These are phyloP conservation scores for Diutina sp. DNA, from an alignment of 1,139 yeast genomes.

Conservation along the genomic window DNA sequence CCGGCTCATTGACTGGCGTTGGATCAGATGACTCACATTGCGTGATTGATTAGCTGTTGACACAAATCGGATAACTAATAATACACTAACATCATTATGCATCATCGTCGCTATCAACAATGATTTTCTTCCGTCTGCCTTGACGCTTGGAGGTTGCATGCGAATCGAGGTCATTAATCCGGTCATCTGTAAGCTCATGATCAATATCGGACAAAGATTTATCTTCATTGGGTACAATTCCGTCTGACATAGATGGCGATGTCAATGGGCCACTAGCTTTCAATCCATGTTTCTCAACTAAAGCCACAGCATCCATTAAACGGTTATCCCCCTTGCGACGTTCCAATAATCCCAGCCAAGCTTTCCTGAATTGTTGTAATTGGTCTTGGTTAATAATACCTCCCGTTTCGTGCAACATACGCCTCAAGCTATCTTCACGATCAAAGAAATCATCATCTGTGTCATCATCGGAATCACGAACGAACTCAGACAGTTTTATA, in stretches of 20 bases:
- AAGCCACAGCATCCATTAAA: not conserved
- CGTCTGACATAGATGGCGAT: not conserved
- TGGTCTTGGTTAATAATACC: slow-evolving; percentile 27
- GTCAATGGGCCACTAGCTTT: not conserved
- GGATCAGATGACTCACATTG: slow-evolving; percentile 27
- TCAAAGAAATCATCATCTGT: slow-evolving; percentile 57
- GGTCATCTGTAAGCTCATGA: not conserved
- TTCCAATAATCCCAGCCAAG: slow-evolving; percentile 15
- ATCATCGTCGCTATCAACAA: not conserved
- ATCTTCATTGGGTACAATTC: not conserved
- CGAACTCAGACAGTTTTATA: slow-evolving; percentile 36
- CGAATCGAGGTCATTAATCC: not conserved
- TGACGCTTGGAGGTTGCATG: not conserved
- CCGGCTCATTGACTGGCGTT: slow-evolving; percentile 47
- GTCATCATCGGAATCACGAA: slow-evolving; percentile 56
- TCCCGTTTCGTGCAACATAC: slow-evolving; percentile 21
- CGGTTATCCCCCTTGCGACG: not conserved
- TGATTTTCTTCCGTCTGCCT: not conserved
- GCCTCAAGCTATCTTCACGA: slow-evolving; percentile 43
- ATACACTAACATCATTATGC: not conserved
- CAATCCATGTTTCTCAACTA: not conserved
- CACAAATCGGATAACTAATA: not conserved
- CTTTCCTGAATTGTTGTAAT: slow-evolving; percentile 22
- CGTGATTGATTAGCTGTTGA: slow-evolving; percentile 18
- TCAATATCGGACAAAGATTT: not conserved